These are phyloP conservation scores for Glycyrrhiza uralensis DNA, from an alignment of 306 rosid genomes.

Conservation along the genomic window DNA sequence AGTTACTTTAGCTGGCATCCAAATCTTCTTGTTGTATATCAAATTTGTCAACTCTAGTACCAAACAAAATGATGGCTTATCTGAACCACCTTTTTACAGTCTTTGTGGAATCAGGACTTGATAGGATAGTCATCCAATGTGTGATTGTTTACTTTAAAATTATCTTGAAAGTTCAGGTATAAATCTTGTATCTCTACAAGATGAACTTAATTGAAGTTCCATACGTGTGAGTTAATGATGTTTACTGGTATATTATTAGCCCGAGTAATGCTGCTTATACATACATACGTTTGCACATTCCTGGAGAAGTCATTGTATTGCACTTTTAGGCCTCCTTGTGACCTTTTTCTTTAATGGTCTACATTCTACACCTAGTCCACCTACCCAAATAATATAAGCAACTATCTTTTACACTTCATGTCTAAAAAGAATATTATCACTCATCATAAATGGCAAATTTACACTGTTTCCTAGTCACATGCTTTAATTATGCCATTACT, in stretches of 20 bases:
- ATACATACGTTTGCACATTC: background rate
- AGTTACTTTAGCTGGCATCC: constrained; percentile 1
- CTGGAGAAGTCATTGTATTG: constrained; percentile 2
- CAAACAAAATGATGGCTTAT: constrained; percentile 13
- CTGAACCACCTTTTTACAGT: background rate
- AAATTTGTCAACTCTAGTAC: constrained; percentile 1
- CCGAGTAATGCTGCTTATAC: background rate
- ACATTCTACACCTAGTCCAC: constrained; percentile 8
- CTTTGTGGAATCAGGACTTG: background rate
- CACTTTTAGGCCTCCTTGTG: background rate
- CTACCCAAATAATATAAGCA: background rate
- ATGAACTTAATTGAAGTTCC: background rate
- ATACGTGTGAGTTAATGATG: background rate
- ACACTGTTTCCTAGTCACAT: background rate
- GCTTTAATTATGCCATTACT: constrained; percentile 6
- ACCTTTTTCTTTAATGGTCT: background rate
- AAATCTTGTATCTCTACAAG: background rate
- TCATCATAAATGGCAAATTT: background rate
- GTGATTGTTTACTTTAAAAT: constrained; percentile 1
- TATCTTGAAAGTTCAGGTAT: constrained; percentile 1
- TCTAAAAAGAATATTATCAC: constrained; percentile 12
- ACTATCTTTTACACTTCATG: constrained; percentile 8
- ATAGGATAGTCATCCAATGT: background rate
- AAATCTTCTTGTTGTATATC: background rate
- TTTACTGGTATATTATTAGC: background rate